Conservation (phyloP, 2,329 filamentous ascomycete genomes). For the Sodiomyces alkalinus region DNA sequence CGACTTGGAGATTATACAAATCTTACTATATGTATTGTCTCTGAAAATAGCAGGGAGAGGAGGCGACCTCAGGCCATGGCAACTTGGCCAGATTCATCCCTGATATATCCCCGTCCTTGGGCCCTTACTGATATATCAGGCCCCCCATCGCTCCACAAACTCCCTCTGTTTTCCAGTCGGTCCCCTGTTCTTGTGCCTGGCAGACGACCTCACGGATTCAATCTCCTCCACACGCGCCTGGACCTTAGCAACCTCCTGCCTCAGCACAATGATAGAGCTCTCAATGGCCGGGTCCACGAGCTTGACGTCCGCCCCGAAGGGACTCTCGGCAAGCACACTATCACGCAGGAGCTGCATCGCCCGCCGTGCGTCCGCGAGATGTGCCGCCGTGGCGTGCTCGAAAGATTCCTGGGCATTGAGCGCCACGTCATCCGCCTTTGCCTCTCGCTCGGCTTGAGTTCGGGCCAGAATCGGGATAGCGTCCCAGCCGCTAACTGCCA, state of each 20-base stretch:
- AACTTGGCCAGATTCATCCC: no score
- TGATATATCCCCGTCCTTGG: no score
- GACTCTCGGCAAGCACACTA: slow-evolving; percentile 36
- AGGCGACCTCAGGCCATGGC: no score
- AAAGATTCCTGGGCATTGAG: slow-evolving; percentile 32
- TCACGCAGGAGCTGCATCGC: slow-evolving; percentile 35
- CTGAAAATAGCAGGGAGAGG: no score
- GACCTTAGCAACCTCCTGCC: slow-evolving; percentile 27
- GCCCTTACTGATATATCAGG: not conserved
- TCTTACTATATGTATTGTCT: no score
- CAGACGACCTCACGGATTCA: slow-evolving; percentile 19
- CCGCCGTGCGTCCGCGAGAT: slow-evolving; percentile 29
- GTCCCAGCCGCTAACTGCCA: slow-evolving; percentile 11
- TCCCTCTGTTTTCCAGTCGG: slow-evolving; percentile 30
- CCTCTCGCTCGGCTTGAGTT: slow-evolving; percentile 21
- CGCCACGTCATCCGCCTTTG: slow-evolving; percentile 28
- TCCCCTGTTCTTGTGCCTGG: slow-evolving; percentile 8
- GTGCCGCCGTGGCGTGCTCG: slow-evolving; percentile 24
- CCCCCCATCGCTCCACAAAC: slow-evolving; percentile 27
- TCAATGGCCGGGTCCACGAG: slow-evolving; percentile 39
- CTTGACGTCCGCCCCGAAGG: slow-evolving; percentile 26
- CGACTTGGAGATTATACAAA: no score
- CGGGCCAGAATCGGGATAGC: slow-evolving; percentile 18
- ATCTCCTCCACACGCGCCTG: slow-evolving; percentile 21
- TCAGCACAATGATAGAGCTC: slow-evolving; percentile 29